Evolutionary conservation across 495 filamentous ascomycete species (phyloP), one percentile per base, ranked within the genome.

Genomic region (Trichoderma parareesei): DNA sequence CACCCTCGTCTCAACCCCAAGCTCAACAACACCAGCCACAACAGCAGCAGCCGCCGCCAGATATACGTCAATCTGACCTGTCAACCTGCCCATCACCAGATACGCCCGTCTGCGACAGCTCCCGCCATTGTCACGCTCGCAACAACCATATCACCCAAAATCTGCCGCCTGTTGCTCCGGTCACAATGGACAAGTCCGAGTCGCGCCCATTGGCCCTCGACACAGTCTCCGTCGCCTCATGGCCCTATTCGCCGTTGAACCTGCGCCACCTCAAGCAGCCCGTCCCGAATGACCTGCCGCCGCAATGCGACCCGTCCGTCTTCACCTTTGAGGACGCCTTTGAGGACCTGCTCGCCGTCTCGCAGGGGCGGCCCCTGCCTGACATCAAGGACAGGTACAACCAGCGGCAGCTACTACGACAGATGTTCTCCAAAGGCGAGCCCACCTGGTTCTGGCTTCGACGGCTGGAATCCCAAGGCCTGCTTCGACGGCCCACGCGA

Each of bases 281-380:
- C 6, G 55, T 55, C 0, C 73, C 73, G 0, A 61, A 55, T 20
- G 71, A 69, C 55, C 65, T 69, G 11, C 72, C 71, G n/a, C 13
- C 37, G n/a, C 65, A 35, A 37, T 40, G 37, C 38, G 67, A 63
- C 37, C 60, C 65, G 33, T 35, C 64, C 20, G 46, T 18, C 57
- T 75, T 75, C 43, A 73, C 72, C 7, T 76, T 76, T 64, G 67
- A 67, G 18, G 72, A 76, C 63, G 74, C 73, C 60, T 76, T 75
- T 49, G 74, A 76, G 38, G 74, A 76, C 65, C 71, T 76, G 18
- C 68, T 76, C 9, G 65, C 65, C 9, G 70, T 68, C 16, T 64
- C 62, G 13, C 61, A 69, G 13, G 72, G 74, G 0, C 62, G 63
- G 7, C 68, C 69, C 2, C 64, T 67, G 63, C 60, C 59, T 41